Evolutionary conservation across 1,139 yeast species (phyloP).

Genomic region (Debaryomyces singareniensis): DNA sequence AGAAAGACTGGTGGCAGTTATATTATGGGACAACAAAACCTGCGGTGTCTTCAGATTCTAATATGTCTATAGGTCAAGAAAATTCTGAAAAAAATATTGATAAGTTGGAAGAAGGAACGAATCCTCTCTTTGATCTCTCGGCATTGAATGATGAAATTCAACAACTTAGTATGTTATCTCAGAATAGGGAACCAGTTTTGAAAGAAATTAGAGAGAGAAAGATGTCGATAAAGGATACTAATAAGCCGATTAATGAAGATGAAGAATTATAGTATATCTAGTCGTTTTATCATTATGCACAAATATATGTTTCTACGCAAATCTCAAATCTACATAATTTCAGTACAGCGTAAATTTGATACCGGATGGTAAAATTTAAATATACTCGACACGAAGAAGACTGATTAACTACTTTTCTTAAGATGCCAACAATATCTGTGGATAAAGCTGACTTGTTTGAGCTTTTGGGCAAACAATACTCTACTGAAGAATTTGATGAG

Average conservation of each 20-base stretch:
- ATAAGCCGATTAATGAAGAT: constrained; percentile 15
- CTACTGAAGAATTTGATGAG: constrained; percentile 93
- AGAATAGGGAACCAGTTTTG: constrained; percentile 12
- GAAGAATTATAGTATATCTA: constrained; percentile 7
- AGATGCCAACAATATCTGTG: constrained; percentile 94
- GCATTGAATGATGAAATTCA: constrained; percentile 42
- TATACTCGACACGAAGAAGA: too few species aligned
- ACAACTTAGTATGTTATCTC: constrained; percentile 31
- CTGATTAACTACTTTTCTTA: too few species aligned
- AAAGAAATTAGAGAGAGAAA: constrained; percentile 12
- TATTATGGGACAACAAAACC: constrained; percentile 36
- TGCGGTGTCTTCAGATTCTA: constrained; percentile 8
- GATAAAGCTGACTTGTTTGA: constrained; percentile 89
- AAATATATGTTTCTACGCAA: constrained; percentile 1
- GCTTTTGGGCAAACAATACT: constrained; percentile 70
- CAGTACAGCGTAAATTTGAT: background rate
- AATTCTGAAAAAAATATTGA: constrained; percentile 6
- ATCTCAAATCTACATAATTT: too few species aligned
- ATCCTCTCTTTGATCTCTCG: constrained; percentile 38
- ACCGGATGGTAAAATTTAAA: background rate
- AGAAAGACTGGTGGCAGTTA: constrained; percentile 86
- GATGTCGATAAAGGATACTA: constrained; percentile 6
- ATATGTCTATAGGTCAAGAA: constrained; percentile 11
- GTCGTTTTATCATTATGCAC: background rate
- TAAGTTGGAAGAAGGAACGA: constrained; percentile 8